Evolutionary conservation across 2,329 filamentous ascomycete species (phyloP).

Genomic region (Xylariaceae sp.): DNA sequence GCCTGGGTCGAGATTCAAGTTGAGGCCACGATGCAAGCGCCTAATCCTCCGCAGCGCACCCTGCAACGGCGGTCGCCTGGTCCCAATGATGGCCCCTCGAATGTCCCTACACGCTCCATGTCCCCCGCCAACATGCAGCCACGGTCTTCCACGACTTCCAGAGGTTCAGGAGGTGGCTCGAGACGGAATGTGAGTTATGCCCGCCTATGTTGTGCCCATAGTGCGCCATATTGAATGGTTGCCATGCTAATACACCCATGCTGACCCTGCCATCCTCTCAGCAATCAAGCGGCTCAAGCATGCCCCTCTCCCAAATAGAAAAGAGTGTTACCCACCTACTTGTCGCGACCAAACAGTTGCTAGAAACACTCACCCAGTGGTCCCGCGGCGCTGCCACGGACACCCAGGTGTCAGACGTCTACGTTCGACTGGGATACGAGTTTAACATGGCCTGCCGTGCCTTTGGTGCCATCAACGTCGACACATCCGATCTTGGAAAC

Average conservation of each 20-base stretch:
- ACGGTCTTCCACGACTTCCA: constrained; percentile 63
- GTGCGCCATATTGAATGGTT: constrained; percentile 2
- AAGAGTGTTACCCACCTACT: constrained; percentile 98
- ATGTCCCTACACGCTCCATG: constrained; percentile 51
- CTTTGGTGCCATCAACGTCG: constrained; percentile 94
- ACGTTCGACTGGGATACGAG: constrained; percentile 94
- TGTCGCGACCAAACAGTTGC: constrained; percentile 93
- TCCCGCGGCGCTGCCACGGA: constrained; percentile 89
- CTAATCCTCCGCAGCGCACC: constrained; percentile 48
- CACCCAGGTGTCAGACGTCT: constrained; percentile 94
- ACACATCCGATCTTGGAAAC: constrained; percentile 89
- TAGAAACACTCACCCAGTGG: constrained; percentile 97
- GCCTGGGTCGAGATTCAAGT: constrained; percentile 9
- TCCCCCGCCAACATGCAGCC: constrained; percentile 58
- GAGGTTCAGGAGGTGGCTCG: constrained; percentile 51
- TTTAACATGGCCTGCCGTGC: constrained; percentile 98
- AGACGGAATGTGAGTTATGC: constrained; percentile 53
- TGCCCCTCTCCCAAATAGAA: constrained; percentile 88
- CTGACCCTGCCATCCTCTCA: constrained; percentile 18
- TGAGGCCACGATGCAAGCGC: constrained; percentile 45
- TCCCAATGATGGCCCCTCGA: constrained; percentile 50
- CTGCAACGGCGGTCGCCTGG: constrained; percentile 62
- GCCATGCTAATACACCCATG: constrained; percentile 2
- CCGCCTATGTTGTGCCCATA: constrained; percentile 6
- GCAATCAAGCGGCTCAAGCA: constrained; percentile 61